Percentiles rank a stretch among this genome's conserved stretches.
phyloP scores from a whole-genome alignment of 768 basidiomycete species.

The Leccinum rimulosum region DNA sequence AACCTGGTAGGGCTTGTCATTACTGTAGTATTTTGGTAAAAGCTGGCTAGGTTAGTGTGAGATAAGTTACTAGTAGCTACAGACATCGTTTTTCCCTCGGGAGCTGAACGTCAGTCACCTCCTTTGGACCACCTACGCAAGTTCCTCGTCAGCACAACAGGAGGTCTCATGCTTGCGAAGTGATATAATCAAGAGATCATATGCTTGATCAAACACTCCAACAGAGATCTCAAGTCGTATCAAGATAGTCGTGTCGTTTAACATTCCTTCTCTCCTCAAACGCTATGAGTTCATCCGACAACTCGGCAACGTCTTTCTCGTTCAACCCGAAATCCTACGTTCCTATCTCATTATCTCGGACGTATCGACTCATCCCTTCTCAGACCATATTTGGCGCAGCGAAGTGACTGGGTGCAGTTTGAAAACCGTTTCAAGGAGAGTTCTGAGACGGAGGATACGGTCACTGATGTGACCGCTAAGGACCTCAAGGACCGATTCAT shows the following conservation, averaged over 20 bases:
- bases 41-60: too few species aligned
- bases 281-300: conserved; percentile 98
- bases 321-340: conserved; percentile 91
- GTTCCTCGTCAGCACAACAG: conserved; percentile 95
- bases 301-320: conserved; percentile 94
- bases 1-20: too few species aligned
- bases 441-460: conserved; percentile 43
- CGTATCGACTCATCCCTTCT: conserved; percentile 85
- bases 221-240: conserved; percentile 92
- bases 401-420: conserved; percentile 89
- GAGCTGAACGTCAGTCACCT: conserved; percentile 56
- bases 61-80: too few species aligned
- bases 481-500: conserved; percentile 55
- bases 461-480: conserved; percentile 38
- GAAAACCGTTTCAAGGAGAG: conserved; percentile 75
- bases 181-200: conserved; percentile 28
- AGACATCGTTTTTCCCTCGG: not conserved
- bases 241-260: conserved; percentile 89
- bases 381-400: conserved; percentile 85
- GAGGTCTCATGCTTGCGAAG: conserved; percentile 98
- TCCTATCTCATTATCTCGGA: conserved; percentile 93
- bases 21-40: too few species aligned
- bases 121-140: conserved; percentile 87
- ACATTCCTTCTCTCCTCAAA: conserved; percentile 80
- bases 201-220: not conserved